Evolutionary conservation across 2,329 filamentous ascomycete species (phyloP).

Genomic region (Mycocentrospora acerina): DNA sequence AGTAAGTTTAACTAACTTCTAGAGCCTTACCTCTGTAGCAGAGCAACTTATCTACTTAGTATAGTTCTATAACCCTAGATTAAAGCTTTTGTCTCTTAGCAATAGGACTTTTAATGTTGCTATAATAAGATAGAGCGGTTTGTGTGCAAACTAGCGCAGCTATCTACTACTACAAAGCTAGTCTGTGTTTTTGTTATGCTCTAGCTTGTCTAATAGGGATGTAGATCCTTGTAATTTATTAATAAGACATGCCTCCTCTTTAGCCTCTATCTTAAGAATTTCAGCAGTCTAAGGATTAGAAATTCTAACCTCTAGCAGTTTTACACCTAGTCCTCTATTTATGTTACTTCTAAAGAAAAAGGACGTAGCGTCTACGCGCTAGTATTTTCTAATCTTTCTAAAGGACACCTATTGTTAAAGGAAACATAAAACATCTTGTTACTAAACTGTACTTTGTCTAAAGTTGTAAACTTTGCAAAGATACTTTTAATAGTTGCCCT

Average conservation of each 20-base stretch:
- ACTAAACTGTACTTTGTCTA: not conserved
- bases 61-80: too few relatives aligned
- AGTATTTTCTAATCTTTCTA: not conserved
- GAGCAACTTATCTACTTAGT: not conserved
- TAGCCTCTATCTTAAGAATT: conserved; percentile 1
- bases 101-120: too few relatives aligned
- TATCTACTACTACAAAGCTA: not conserved
- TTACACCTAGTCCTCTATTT: not conserved
- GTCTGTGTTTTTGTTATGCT: not conserved
- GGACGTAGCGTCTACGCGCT: not conserved
- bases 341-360: not conserved
- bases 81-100: too few relatives aligned
- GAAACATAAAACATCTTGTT: conserved; percentile 1
- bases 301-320: not conserved
- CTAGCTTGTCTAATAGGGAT: not conserved
- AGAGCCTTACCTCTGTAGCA: not conserved
- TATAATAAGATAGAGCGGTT: conserved; percentile 1
- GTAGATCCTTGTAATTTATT: not conserved
- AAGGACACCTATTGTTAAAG: not conserved
- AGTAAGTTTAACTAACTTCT: too few relatives aligned
- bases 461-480: not conserved
- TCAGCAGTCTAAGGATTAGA: not conserved
- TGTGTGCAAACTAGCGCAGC: conserved; percentile 1
- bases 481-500: not conserved
- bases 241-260: conserved; percentile 1